Conservation (phyloP, 2,329 filamentous ascomycete species). For the Davidsoniella neocaledoniae region DNA sequence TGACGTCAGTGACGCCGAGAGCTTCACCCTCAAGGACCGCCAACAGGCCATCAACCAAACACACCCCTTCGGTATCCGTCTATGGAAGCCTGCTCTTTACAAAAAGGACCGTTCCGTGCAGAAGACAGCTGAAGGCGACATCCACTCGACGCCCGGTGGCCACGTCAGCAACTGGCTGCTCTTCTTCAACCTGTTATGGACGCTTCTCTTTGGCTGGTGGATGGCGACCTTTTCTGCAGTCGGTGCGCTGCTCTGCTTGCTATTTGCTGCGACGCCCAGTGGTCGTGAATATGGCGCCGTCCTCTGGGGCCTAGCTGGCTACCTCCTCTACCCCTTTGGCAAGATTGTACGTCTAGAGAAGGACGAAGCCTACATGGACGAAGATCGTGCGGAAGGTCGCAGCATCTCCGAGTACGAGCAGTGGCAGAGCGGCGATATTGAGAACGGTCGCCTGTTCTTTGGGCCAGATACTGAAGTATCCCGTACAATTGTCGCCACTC, state of each 20-base stretch:
- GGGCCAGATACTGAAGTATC: slow-evolving; percentile 49
- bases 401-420: slow-evolving; percentile 98
- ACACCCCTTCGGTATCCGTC: slow-evolving; percentile 93
- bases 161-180: slow-evolving; percentile 72
- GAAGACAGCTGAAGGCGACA: slow-evolving; percentile 88
- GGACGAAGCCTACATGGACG: slow-evolving; percentile 84
- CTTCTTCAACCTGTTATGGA: slow-evolving; percentile 83
- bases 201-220: slow-evolving; percentile 91
- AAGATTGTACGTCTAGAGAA: slow-evolving; percentile 88
- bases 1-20: slow-evolving; percentile 79
- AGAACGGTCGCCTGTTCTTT: slow-evolving; percentile 91
- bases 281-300: slow-evolving; percentile 73
- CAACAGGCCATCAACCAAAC: slow-evolving; percentile 98
- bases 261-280: slow-evolving; percentile 64
- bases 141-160: slow-evolving; percentile 84
- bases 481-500: slow-evolving; percentile 69
- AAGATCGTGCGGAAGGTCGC: slow-evolving; percentile 87
- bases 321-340: slow-evolving; percentile 91
- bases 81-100: slow-evolving; percentile 97
- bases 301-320: slow-evolving; percentile 67
- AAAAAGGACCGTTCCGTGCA: slow-evolving; percentile 96
- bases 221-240: slow-evolving; percentile 59
- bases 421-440: slow-evolving; percentile 94
- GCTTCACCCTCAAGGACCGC: slow-evolving; percentile 91
- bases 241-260: slow-evolving; percentile 61